A percentile compares a stretch with the other conserved stretches of the same genome.
phyloP scores from a whole-genome alignment of 441 rosid species.

The Melastoma candidum region DNA sequence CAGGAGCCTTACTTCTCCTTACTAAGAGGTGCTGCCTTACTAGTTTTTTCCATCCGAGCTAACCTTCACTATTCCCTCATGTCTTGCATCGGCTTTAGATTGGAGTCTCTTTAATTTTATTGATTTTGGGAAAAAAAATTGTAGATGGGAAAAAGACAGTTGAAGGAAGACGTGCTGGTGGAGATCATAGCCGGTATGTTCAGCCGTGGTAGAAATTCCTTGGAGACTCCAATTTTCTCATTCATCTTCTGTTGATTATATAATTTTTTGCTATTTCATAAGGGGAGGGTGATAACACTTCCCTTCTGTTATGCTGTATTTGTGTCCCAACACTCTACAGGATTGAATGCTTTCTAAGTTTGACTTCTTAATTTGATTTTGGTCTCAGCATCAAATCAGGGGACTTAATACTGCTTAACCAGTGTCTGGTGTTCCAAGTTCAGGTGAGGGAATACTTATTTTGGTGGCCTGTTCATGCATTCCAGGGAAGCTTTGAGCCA shows the following conservation, averaged over 20 bases:
- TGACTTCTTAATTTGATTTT: neutral
- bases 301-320: neutral
- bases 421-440: conserved; percentile 49
- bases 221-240: neutral
- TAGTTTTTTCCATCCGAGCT: neutral
- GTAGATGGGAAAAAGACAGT: conserved; percentile 58
- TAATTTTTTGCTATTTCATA: conserved; percentile 18
- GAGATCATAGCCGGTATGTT: conserved; percentile 36
- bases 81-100: neutral
- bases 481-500: no score
- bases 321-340: neutral
- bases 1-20: conserved; percentile 52
- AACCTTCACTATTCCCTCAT: neutral
- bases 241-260: neutral
- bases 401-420: conserved; percentile 45
- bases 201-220: no score
- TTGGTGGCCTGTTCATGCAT: neutral
- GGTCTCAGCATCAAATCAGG: conserved; percentile 38
- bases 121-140: conserved; percentile 4
- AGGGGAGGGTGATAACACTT: neutral
- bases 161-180: conserved; percentile 61
- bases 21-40: conserved; percentile 35
- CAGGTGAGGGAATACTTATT: conserved; percentile 32
- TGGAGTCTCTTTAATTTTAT: neutral
- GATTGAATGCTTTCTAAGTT: neutral